phyloP scores from a whole-genome alignment of 192 early-diverging fungal species.

The Rhizoclosmatium globosum region DNA sequence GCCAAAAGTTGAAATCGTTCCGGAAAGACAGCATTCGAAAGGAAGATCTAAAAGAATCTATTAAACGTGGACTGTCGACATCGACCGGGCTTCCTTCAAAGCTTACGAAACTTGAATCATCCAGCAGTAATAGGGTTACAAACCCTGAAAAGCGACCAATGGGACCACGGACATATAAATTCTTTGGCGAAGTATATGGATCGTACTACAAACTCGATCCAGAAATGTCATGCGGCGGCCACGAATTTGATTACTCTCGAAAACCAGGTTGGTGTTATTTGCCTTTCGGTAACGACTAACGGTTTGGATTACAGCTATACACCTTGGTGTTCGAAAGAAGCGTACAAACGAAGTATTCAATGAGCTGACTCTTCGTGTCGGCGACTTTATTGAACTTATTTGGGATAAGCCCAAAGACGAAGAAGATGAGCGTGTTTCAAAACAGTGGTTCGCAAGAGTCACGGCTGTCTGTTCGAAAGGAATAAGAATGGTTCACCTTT shows the following conservation, averaged over 20 bases:
- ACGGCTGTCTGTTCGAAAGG: slow-evolving; percentile 5
- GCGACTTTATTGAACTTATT: slow-evolving; percentile 16
- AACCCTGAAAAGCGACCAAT: too few species aligned
- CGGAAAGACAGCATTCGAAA: too few species aligned
- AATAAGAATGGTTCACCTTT: slow-evolving; percentile 13
- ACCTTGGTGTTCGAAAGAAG: neutral
- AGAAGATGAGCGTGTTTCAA: neutral
- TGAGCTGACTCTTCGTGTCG: neutral
- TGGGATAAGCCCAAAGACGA: neutral
- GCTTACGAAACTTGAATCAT: too few species aligned
- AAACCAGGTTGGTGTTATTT: too few species aligned
- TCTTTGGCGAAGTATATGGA: slow-evolving; percentile 14
- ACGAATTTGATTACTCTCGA: neutral
- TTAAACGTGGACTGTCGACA: too few species aligned
- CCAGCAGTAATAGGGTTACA: too few species aligned
- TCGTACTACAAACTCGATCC: neutral
- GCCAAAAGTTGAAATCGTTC: too few species aligned
- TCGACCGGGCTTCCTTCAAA: too few species aligned
- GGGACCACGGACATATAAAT: neutral
- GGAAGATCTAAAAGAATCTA: too few species aligned
- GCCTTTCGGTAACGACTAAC: too few species aligned
- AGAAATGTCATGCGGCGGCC: slow-evolving; percentile 8
- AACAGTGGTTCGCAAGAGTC: slow-evolving; percentile 2
- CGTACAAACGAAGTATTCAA: neutral
- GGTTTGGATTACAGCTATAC: too few species aligned